phyloP scores from a whole-genome alignment of 2,329 filamentous ascomycete species.

The Orbilia ellipsospora region DNA sequence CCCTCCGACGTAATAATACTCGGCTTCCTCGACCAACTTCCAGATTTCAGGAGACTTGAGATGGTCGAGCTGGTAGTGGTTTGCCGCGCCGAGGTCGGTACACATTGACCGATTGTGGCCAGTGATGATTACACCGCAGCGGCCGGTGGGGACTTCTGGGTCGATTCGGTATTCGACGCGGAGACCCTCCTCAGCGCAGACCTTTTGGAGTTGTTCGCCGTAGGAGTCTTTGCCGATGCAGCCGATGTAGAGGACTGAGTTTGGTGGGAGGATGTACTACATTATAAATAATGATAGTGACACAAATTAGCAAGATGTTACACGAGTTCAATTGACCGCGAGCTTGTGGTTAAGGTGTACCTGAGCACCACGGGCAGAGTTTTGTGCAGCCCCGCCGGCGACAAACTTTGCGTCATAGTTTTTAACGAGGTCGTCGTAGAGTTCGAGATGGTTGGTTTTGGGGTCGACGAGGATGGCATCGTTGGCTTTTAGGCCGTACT shows the following conservation, averaged over 20 bases:
- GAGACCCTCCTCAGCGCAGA: conserved; percentile 82
- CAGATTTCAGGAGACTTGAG: conserved; percentile 91
- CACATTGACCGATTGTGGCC: conserved; percentile 94
- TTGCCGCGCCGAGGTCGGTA: conserved; percentile 94
- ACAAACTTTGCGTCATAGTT: conserved; percentile 94
- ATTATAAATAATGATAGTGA: neutral
- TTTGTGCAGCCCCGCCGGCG: conserved; percentile 95
- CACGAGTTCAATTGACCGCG: neutral
- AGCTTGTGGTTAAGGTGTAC: conserved; percentile 63
- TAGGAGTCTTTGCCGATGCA: conserved; percentile 97
- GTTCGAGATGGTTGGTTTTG: conserved; percentile 79
- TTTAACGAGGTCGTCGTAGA: conserved; percentile 93
- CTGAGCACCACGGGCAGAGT: conserved; percentile 93
- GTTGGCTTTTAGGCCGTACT: conserved; percentile 94
- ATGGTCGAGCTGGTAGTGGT: conserved; percentile 95
- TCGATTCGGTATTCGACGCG: conserved; percentile 96
- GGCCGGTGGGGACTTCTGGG: conserved; percentile 82
- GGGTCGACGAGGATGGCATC: conserved; percentile 93
- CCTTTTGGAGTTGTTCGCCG: conserved; percentile 84
- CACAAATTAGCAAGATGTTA: neutral
- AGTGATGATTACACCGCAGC: conserved; percentile 96
- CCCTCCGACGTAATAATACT: conserved; percentile 91
- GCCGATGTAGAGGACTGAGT: conserved; percentile 92
- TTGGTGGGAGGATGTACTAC: conserved; percentile 86
- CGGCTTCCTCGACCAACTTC: conserved; percentile 87